These are phyloP conservation scores for Silene noctiflora DNA, from an alignment of 179 eudicot genomes.

Conservation along the genomic window DNA sequence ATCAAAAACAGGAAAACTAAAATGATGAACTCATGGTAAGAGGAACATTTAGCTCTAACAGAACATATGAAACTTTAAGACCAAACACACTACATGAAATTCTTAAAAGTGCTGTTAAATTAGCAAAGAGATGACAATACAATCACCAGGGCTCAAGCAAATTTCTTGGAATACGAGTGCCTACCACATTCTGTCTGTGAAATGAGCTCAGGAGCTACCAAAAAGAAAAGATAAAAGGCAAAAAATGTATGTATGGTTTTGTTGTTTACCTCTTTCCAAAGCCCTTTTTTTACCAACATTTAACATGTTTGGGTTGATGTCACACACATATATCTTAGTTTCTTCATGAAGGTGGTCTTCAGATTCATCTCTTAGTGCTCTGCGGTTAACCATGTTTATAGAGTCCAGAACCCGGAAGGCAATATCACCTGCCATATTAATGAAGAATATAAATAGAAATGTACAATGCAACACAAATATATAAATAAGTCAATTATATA, in stretches of 20 bases:
- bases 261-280: conserved; percentile 67
- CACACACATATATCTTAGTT: conserved; percentile 81
- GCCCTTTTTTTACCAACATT: conserved; percentile 84
- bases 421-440: conserved; percentile 72
- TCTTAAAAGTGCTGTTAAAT: background rate
- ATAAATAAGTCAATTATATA: background rate
- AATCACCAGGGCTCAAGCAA: background rate
- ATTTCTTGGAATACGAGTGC: background rate
- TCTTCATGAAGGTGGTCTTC: conserved; percentile 58
- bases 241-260: background rate
- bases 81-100: background rate
- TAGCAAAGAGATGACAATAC: background rate
- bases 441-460: conserved; percentile 1
- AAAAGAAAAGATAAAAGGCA: background rate
- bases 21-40: background rate
- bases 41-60: background rate
- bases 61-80: background rate
- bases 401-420: conserved; percentile 83
- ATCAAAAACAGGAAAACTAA: background rate
- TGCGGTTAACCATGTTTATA: conserved; percentile 46
- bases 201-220: background rate
- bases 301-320: conserved; percentile 87
- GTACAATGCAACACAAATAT: conserved; percentile 9
- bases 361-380: conserved; percentile 43
- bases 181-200: background rate